Evolutionary conservation across 345 rosid genomes (phyloP), one percentile per base, ranked within the genome.

Genomic region (Orychophragmus violaceus): DNA sequence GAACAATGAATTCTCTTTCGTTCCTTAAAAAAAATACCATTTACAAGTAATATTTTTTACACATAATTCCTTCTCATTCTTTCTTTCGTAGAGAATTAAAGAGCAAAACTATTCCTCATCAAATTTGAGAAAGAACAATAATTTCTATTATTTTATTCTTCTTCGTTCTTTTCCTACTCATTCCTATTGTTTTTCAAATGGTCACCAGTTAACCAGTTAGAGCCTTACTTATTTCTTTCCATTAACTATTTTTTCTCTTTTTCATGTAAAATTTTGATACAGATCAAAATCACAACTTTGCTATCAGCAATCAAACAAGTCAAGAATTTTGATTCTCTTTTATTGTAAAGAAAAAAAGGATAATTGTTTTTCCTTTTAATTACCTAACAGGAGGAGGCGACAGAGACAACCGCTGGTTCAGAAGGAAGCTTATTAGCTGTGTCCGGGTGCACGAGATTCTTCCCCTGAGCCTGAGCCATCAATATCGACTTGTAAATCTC

Each of bases 401-500:
- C 76, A 48, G 76, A 13, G 17, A 72, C 7, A 41, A 58, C 49
- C 24, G 30, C 62, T 13, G 77, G 71, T 41, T 72, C 56, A 32
- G 62, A 66, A 59, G 61, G n/a, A 32, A 59, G 22, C 46, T 65
- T 66, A 45, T 45, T 35, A 56, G 64, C 54, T 11, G 81, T 66
- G 4, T 74, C 87, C 30, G 71, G 80, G 48, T 80, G 80, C 68
- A 76, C 79, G 65, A 84, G 64, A 55, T 79, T 85, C 33, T 79
- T 85, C 33, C 81, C 74, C 52, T 74, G 87, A 41, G 81, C 75
- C 76, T 70, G 83, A 24, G 80, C 80, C 78, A 72, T 36, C 70
- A 86, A 54, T 63, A 87, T 48, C 3, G 97, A 84, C 69, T 78
- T 84, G 75, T 87, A 88, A 82, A 88, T 85, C 84, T 85, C 81